These are phyloP conservation scores for Cornus kousa DNA, from an alignment of 148 eudicot species.

Conservation along the genomic window DNA sequence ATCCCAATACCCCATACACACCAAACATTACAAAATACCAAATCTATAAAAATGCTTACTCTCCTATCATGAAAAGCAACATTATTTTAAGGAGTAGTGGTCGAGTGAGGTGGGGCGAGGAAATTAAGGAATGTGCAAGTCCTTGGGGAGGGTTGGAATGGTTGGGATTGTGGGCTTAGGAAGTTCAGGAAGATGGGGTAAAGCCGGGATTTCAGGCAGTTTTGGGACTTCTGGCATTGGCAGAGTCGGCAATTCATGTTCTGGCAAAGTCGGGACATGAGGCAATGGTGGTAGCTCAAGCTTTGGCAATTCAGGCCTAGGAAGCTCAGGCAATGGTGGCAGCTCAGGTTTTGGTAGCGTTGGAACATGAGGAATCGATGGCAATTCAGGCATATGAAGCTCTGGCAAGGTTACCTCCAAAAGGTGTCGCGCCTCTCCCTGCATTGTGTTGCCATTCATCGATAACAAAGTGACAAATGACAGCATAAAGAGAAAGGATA, in stretches of 20 bases:
- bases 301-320: neutral
- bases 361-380: neutral
- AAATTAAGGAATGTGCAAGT: neutral
- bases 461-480: conserved; percentile 15
- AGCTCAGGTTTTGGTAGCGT: conserved; percentile 6
- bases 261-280: neutral
- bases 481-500: neutral
- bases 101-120: too few relatives aligned
- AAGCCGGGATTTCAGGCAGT: conserved; percentile 1
- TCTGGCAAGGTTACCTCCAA: conserved; percentile 22
- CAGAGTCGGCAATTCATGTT: neutral
- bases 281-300: neutral
- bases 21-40: neutral
- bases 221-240: conserved; percentile 17
- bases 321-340: conserved; percentile 12
- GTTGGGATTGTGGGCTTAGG: neutral
- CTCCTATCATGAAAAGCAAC: too few relatives aligned
- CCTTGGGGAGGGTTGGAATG: conserved; percentile 1
- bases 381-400: conserved; percentile 17
- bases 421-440: conserved; percentile 21
- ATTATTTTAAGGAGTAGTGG: neutral
- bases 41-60: too few relatives aligned
- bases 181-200: conserved; percentile 13
- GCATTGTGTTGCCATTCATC: neutral
- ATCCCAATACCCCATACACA: neutral